Evolutionary conservation across 352 stramenopile species (phyloP), one percentile per base, ranked within the genome.

Genomic region (Phytopythium litorale): DNA sequence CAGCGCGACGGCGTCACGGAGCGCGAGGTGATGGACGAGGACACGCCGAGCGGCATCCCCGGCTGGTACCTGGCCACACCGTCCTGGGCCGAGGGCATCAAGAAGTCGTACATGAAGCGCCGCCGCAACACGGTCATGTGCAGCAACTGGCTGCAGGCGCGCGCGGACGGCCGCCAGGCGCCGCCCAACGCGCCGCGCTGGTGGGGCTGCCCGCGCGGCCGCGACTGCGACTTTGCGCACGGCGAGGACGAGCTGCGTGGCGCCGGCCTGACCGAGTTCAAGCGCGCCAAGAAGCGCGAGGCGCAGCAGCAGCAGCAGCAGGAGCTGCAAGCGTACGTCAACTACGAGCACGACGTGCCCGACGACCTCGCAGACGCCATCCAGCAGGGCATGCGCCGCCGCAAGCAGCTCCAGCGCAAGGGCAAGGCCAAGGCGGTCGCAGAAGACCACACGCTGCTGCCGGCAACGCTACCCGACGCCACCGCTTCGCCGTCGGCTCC

Each of bases 41-140:
- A 93, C 19, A 96, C 87, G 21, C 73, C 85, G 11, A 94, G 87
- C 58, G 87, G 87, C 50, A 96, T 96, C 64, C 70, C 84, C 4
- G 85, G 85, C 1, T 94, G 87, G 87, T 93, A 91, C 69, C 58
- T 94, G 46, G 80, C 84, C 30, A 92, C 81, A 52, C 87, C 87
- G 13, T 89, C 87, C 50, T 96, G 85, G 87, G 79, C 83, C 9
- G 84, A 96, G 60, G 81, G 87, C 32, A 69, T 92, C 60, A 87
- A 87, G 60, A 92, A 89, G 57, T 91, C 83, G 54, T 86, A 89
- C 69, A 93, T 92, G 79, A 96, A 94, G 79, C 74, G 80, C 49
- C 82, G 84, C 46, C 79, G 84, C 54, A 93, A 94, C 48, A 96
- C 87, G 30, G 60, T 83, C 6, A 60, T 96, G 69, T 96, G 85